A percentile compares a stretch with the other conserved stretches of the same genome.
These are phyloP conservation scores for Plantago elongata DNA, from an alignment of 257 asterid species.

Conservation along the genomic window DNA sequence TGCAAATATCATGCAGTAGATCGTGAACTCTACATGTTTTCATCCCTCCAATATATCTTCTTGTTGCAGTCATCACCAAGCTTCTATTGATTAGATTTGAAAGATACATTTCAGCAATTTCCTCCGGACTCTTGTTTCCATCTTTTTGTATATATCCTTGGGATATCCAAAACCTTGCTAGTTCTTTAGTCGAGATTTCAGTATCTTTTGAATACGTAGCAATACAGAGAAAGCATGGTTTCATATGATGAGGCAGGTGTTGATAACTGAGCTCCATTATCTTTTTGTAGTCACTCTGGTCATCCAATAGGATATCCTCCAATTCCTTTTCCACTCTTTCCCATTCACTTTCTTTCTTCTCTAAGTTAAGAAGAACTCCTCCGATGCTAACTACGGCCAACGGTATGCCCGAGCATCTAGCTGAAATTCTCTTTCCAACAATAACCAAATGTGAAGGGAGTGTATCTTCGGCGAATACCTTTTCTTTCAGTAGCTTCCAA, in stretches of 20 bases:
- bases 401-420: neutral
- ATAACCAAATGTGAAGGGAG: neutral
- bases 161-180: neutral
- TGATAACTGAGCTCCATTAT: neutral
- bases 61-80: neutral
- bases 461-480: neutral
- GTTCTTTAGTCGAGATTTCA: neutral
- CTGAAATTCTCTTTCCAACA: neutral
- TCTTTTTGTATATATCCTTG: neutral
- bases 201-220: neutral
- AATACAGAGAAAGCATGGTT: neutral
- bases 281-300: neutral
- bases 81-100: neutral
- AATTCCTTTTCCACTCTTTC: neutral
- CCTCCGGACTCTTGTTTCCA: neutral
- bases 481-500: neutral
- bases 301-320: neutral
- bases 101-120: neutral
- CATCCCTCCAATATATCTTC: neutral
- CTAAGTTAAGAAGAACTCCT: neutral
- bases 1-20: neutral
- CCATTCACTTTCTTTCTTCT: neutral
- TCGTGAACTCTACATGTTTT: slow-evolving; percentile 7
- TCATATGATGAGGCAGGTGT: neutral
- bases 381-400: neutral